phyloP scores from a whole-genome alignment of 495 filamentous ascomycete genomes.

The Tuber umbilicatum region DNA sequence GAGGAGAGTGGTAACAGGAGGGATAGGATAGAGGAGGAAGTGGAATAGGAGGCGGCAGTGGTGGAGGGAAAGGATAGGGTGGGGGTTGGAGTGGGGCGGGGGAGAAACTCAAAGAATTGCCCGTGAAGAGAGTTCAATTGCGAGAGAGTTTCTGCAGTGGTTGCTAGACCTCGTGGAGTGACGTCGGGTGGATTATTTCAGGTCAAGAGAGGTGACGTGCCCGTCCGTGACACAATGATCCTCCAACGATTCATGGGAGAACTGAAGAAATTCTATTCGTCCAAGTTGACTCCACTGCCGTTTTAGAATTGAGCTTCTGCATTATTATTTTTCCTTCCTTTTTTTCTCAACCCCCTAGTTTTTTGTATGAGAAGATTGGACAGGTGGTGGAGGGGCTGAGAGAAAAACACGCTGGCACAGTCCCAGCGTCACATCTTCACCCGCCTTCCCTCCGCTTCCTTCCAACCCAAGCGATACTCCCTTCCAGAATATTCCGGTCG shows the following conservation, averaged over 20 bases:
- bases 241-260: background rate
- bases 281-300: background rate
- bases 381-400: conserved; percentile 17
- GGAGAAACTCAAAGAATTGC: background rate
- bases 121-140: background rate
- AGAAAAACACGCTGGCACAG: conserved; percentile 27
- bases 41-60: background rate
- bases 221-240: conserved; percentile 2
- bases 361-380: conserved; percentile 2
- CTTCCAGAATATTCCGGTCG: conserved; percentile 32
- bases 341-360: background rate
- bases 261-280: background rate
- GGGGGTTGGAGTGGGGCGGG: background rate
- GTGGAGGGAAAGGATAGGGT: background rate
- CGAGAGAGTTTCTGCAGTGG: background rate
- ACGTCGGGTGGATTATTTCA: background rate
- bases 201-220: background rate
- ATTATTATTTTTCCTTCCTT: conserved; percentile 2
- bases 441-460: background rate
- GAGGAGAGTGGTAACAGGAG: conserved; percentile 21
- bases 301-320: background rate
- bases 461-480: background rate
- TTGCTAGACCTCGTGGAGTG: background rate
- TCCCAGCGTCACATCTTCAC: conserved; percentile 12
- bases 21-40: conserved; percentile 17